Evolutionary conservation across 106 monocot genomes (phyloP).

Genomic region (Allium fistulosum): DNA sequence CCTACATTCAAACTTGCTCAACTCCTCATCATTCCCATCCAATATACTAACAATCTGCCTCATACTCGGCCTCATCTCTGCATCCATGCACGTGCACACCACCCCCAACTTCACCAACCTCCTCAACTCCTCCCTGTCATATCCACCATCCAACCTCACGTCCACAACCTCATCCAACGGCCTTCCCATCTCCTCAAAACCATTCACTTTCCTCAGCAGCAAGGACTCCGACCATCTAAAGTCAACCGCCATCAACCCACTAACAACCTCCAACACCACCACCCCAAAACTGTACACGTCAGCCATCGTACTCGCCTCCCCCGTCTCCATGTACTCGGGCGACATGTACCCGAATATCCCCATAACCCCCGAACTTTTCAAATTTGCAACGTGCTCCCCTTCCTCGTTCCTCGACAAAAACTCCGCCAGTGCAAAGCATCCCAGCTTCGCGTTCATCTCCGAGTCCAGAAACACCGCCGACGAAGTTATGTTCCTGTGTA

Average conservation of each 20-base stretch:
- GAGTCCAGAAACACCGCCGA: constrained; percentile 69
- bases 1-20: constrained; percentile 14
- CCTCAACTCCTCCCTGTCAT: constrained; percentile 30
- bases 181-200: constrained; percentile 8
- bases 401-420: constrained; percentile 67
- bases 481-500: constrained; percentile 86
- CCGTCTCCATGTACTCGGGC: constrained; percentile 81
- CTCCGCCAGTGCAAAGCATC: constrained; percentile 79
- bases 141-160: constrained; percentile 34
- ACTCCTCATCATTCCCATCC: constrained; percentile 65
- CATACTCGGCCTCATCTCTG: constrained; percentile 56
- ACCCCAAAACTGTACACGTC: constrained; percentile 96
- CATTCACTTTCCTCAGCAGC: constrained; percentile 26
- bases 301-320: constrained; percentile 53
- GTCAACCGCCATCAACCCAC: constrained; percentile 67
- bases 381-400: constrained; percentile 9
- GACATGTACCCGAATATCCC: constrained; percentile 96
- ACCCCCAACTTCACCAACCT: constrained; percentile 48
- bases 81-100: constrained; percentile 48
- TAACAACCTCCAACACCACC: constrained; percentile 68
- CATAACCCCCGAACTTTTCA: constrained; percentile 25
- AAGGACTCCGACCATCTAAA: constrained; percentile 49
- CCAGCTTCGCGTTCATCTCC: constrained; percentile 65
- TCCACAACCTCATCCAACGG: constrained; percentile 36
- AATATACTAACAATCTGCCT: constrained; percentile 66